Percentiles rank a stretch among this genome's conserved stretches.
Evolutionary conservation across 306 rosid genomes (phyloP).

Genomic region (Prunus dulcis): DNA sequence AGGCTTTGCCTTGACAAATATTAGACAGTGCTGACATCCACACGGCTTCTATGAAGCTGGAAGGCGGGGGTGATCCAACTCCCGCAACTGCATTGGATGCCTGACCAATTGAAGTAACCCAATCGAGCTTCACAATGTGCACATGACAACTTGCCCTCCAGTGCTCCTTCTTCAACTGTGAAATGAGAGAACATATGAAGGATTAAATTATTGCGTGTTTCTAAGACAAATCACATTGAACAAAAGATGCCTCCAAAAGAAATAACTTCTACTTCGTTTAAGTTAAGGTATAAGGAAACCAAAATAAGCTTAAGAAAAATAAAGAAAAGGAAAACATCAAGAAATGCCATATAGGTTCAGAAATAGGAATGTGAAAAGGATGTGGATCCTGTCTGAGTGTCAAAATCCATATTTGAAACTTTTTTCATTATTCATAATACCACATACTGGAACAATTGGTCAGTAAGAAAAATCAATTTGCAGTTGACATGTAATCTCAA

Average conservation of each 20-base stretch:
- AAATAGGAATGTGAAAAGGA: too few relatives aligned
- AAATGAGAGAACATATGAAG: slow-evolving; percentile 28
- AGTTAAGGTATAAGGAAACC: too few relatives aligned
- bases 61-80: slow-evolving; percentile 99
- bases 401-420: too few relatives aligned
- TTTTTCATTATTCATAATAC: too few relatives aligned
- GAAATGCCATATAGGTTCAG: too few relatives aligned
- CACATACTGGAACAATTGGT: too few relatives aligned
- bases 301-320: too few relatives aligned
- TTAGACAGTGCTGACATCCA: slow-evolving; percentile 64
- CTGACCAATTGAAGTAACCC: slow-evolving; percentile 95
- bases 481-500: not conserved
- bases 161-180: slow-evolving; percentile 90
- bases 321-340: too few relatives aligned
- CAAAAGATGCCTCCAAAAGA: not conserved
- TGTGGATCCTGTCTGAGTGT: too few relatives aligned
- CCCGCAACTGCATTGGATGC: slow-evolving; percentile 95
- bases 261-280: too few relatives aligned
- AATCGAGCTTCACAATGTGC: slow-evolving; percentile 87
- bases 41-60: slow-evolving; percentile 88
- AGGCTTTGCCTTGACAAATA: slow-evolving; percentile 9
- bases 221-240: not conserved
- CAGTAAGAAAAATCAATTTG: not conserved
- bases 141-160: slow-evolving; percentile 87
- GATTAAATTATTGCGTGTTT: slow-evolving; percentile 1